These are phyloP conservation scores for Lasiosphaeria ovina DNA, from an alignment of 495 filamentous ascomycete genomes.

Conservation along the genomic window DNA sequence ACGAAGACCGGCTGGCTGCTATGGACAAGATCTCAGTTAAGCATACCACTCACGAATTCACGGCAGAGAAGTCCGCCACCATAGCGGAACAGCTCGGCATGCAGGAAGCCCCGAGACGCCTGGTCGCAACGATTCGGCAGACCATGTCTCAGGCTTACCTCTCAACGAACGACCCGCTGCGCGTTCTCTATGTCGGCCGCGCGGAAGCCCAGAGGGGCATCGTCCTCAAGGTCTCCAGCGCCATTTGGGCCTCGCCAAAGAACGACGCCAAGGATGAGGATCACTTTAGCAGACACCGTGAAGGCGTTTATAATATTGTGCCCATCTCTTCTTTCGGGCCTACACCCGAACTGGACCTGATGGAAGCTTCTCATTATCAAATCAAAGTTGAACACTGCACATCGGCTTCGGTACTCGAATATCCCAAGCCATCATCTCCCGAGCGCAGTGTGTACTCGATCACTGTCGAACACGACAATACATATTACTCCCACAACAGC, in stretches of 20 bases:
- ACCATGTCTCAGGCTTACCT: constrained; percentile 67
- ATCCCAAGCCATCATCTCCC: constrained; percentile 24
- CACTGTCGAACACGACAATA: constrained; percentile 57
- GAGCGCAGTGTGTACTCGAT: constrained; percentile 39
- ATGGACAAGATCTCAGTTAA: constrained; percentile 58
- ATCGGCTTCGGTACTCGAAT: constrained; percentile 47
- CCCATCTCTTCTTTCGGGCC: constrained; percentile 70
- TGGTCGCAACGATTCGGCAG: constrained; percentile 63
- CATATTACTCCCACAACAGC: constrained; percentile 32
- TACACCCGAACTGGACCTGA: constrained; percentile 69
- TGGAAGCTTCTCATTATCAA: constrained; percentile 64
- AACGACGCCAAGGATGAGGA: constrained; percentile 22
- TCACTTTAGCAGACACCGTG: constrained; percentile 21
- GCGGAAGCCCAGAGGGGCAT: constrained; percentile 63
- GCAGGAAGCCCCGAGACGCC: constrained; percentile 31
- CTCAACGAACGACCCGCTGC: constrained; percentile 62
- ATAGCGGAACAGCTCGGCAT: constrained; percentile 43
- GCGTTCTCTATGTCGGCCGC: constrained; percentile 67
- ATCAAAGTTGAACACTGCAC: constrained; percentile 73
- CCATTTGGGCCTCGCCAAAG: constrained; percentile 48
- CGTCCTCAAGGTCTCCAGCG: constrained; percentile 71
- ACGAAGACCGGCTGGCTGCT: constrained; percentile 39
- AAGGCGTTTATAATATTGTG: constrained; percentile 64
- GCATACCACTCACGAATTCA: constrained; percentile 60
- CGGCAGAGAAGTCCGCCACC: constrained; percentile 49